Evolutionary conservation across 345 rosid genomes (phyloP), one percentile per base, ranked within the genome.

Genomic region (Theobroma cacao): DNA sequence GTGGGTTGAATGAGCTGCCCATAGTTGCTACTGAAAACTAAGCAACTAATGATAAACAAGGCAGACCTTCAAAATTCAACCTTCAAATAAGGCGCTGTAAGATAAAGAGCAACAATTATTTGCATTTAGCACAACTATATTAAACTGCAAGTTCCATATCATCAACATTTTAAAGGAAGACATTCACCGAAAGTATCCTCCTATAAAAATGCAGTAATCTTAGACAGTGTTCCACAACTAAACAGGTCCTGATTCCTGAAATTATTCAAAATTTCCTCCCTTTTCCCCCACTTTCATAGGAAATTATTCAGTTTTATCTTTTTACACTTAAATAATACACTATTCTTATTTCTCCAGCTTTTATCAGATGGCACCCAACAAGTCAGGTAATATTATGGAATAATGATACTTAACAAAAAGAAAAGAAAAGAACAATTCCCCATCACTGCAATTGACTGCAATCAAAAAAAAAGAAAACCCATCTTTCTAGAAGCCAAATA

Each of bases 1-100:
- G 97, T 24, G 97, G 87, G 81, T 94, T 96, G 81, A 96, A 96
- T 77, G 99, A 88, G 77, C 95, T 88, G 50, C 88, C 95, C 99
- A 96, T 94, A 80, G 77, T 26, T 81, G 80, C 85, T 73, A 60
- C 31, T 77, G 53, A 59, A 13, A 53, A 64, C 30, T 13, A 31
- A 63, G 76, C 81, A 83, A 64, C 73, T 61, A 74, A 53, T 31
- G 69, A 73, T n/a, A 69, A 43, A 55, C 75, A 77, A 33, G 34
- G 75, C 34, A 68, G 75, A 77, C 89, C 86, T 79, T 79, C n/a
- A 76, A 28, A 77, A 72, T 18, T 28, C 75, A 71, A 71, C 75
- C 60, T 50, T 50, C 41, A 71, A 31, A 48, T 17, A 5, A 71
- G 60, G 18, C 11, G 40, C 75, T 1, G 17, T 58, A 58, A 58